Percentiles rank a stretch among this genome's conserved stretches.
Conservation (phyloP, 192 early-diverging fungal species). For the Linnemannia hyalina region DNA sequence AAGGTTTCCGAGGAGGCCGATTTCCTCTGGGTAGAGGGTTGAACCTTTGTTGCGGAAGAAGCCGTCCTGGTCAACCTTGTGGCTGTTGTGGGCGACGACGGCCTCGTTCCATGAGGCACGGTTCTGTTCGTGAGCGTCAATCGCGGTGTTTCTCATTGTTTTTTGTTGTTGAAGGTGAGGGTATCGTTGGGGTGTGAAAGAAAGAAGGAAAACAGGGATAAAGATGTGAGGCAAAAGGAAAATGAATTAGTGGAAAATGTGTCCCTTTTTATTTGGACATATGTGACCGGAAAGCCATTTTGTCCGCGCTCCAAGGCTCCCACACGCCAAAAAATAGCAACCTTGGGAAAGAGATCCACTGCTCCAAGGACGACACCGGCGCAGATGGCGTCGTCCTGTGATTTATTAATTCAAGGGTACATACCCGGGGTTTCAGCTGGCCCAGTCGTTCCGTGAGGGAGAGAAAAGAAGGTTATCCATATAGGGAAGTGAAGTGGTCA, state of each 20-base stretch:
- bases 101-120: conserved; percentile 50
- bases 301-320: not conserved
- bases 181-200: not conserved
- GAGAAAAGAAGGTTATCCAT: not conserved
- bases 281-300: not conserved
- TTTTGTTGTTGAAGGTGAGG: too few relatives aligned
- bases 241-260: not conserved
- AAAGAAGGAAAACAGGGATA: not conserved
- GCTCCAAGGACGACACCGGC: not conserved
- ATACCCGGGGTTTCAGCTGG: not conserved
- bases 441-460: not conserved
- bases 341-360: not conserved
- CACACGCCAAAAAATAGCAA: not conserved
- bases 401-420: not conserved
- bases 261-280: not conserved
- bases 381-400: not conserved
- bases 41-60: conserved; percentile 45
- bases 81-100: conserved; percentile 42
- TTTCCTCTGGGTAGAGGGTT: conserved; percentile 46
- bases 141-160: conserved; percentile 10
- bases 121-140: conserved; percentile 34
- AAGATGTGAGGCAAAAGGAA: too few relatives aligned
- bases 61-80: conserved; percentile 48
- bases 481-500: not conserved
- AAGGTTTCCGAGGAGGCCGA: conserved; percentile 36